Conservation (phyloP, 2,329 filamentous ascomycete species). For the Fusarium sp. region DNA sequence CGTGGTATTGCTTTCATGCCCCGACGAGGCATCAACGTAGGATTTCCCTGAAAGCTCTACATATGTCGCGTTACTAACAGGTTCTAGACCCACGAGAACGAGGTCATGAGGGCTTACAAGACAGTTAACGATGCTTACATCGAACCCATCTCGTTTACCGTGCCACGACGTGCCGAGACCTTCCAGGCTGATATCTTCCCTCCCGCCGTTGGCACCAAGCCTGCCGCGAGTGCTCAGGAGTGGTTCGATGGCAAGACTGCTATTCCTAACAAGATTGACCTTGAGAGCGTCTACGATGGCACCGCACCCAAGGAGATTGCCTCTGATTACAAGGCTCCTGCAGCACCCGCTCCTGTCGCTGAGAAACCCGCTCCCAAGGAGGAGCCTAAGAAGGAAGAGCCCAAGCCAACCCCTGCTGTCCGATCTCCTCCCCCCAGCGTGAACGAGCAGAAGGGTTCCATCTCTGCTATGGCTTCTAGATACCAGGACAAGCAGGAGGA, state of each 20-base stretch:
- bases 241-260: constrained; percentile 91
- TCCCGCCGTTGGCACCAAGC: constrained; percentile 83
- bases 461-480: constrained; percentile 86
- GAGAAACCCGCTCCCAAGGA: constrained; percentile 57
- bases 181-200: constrained; percentile 99
- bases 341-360: constrained; percentile 60
- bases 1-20: constrained; percentile 95
- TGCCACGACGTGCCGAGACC: constrained; percentile 90
- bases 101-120: constrained; percentile 96
- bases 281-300: constrained; percentile 93
- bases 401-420: constrained; percentile 63
- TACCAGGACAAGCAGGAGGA: constrained; percentile 82
- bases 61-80: constrained; percentile 39
- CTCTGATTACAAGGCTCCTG: constrained; percentile 74
- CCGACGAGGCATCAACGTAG: constrained; percentile 91
- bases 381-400: constrained; percentile 69
- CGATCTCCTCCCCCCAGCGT: constrained; percentile 74
- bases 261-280: constrained; percentile 90
- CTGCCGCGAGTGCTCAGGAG: constrained; percentile 83
- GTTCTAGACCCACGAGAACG: constrained; percentile 87
- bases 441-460: constrained; percentile 89
- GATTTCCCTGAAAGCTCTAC: constrained; percentile 48
- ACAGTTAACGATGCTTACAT: constrained; percentile 95
- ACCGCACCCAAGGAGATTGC: constrained; percentile 83
- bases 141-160: constrained; percentile 97